Percentiles rank a stretch among this genome's conserved stretches.
Evolutionary conservation across 2,329 filamentous ascomycete species (phyloP).

Genomic region (Cadophora sp.): DNA sequence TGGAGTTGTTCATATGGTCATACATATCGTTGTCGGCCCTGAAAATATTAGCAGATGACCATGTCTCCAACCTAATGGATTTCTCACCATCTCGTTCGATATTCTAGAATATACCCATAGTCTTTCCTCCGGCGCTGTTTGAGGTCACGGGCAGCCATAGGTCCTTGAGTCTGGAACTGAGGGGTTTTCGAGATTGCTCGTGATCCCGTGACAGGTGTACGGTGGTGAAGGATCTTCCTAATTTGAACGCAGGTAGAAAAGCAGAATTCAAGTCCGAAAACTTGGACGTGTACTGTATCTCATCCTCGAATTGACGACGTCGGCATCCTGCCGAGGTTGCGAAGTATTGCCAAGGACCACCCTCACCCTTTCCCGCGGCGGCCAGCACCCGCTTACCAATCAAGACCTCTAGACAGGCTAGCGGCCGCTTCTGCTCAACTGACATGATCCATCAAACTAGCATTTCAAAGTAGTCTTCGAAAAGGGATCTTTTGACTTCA

Average conservation of each 20-base stretch:
- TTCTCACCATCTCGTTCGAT: slow-evolving; percentile 81
- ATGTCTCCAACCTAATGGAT: slow-evolving; percentile 4
- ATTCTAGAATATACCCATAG: slow-evolving; percentile 81
- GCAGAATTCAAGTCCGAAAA: neutral
- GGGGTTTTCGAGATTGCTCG: neutral
- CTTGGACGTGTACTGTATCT: neutral
- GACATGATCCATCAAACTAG: too few species aligned
- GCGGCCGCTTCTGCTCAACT: neutral
- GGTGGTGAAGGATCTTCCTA: neutral
- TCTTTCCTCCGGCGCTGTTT: slow-evolving; percentile 72
- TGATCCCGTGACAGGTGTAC: neutral
- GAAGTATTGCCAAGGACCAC: neutral
- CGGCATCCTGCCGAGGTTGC: neutral
- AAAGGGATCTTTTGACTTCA: too few species aligned
- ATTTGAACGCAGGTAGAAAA: neutral
- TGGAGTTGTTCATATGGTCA: slow-evolving; percentile 76
- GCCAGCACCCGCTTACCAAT: too few species aligned
- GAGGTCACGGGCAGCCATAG: slow-evolving; percentile 49
- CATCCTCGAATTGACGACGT: too few species aligned
- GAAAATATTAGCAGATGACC: neutral
- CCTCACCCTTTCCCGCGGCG: too few species aligned
- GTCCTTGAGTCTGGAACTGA: too few species aligned
- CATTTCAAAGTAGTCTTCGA: too few species aligned
- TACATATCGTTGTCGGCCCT: slow-evolving; percentile 90
- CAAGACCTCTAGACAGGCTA: neutral